Percentiles rank a stretch among this genome's conserved stretches.
phyloP scores from a whole-genome alignment of 257 asterid species.

The Gardenia jasminoides region DNA sequence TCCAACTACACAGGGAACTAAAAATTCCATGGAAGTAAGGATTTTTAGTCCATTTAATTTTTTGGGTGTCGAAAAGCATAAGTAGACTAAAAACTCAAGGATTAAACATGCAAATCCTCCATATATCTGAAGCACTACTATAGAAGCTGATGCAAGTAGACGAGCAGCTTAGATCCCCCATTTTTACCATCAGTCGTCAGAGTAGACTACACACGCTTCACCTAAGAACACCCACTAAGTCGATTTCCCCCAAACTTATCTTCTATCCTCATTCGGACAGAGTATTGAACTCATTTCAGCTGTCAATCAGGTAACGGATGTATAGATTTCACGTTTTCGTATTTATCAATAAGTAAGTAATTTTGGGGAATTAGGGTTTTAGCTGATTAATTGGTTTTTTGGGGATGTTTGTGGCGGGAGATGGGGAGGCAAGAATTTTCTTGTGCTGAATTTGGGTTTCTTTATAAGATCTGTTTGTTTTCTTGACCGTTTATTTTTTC shows the following conservation, averaged over 20 bases:
- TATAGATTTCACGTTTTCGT: too few relatives aligned
- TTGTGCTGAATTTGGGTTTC: neutral
- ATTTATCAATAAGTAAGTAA: neutral
- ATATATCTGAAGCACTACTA: neutral
- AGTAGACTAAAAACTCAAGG: neutral
- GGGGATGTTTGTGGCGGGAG: neutral
- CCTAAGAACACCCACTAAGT: constrained; percentile 1
- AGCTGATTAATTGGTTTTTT: constrained; percentile 11
- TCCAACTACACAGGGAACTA: too few relatives aligned
- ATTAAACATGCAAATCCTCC: neutral
- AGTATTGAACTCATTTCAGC: neutral
- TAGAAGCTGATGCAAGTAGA: neutral
- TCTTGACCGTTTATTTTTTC: neutral
- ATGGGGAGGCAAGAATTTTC: neutral
- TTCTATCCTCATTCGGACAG: neutral
- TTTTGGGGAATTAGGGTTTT: constrained; percentile 18
- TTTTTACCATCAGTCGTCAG: constrained; percentile 14
- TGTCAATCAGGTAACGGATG: constrained; percentile 10
- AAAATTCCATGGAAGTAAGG: too few relatives aligned
- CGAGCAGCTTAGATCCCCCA: constrained; percentile 11
- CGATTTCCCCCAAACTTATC: neutral
- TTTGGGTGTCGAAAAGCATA: neutral
- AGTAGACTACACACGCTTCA: constrained; percentile 9
- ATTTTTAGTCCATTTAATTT: too few relatives aligned
- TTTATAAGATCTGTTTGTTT: constrained; percentile 17